Conservation (phyloP, 345 rosid species). For the Luvunga scandens region DNA sequence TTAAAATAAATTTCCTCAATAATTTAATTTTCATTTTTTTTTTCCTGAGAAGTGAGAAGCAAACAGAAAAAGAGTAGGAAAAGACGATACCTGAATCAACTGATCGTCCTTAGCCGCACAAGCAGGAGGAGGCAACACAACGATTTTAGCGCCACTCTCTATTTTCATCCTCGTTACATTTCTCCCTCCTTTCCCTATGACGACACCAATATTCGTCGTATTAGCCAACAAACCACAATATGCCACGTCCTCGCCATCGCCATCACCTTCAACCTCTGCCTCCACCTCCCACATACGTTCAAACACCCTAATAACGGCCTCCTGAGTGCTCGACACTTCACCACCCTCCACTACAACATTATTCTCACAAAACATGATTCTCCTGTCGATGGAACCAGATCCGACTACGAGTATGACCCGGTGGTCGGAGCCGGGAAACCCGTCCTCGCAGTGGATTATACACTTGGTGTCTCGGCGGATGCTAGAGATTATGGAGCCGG, state of each 20-base stretch:
- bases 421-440: conserved; percentile 35
- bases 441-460: conserved; percentile 38
- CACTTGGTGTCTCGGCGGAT: conserved; percentile 36
- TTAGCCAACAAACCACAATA: conserved; percentile 60
- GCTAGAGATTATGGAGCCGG: conserved; percentile 28
- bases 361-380: conserved; percentile 20
- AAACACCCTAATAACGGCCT: conserved; percentile 59
- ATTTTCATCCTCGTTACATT: conserved; percentile 44
- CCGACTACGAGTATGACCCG: conserved; percentile 42
- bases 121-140: conserved; percentile 52
- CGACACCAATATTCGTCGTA: conserved; percentile 46
- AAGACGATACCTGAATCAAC: conserved; percentile 51
- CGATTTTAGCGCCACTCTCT: conserved; percentile 50
- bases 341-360: conserved; percentile 26
- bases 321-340: conserved; percentile 50
- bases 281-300: conserved; percentile 58
- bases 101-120: conserved; percentile 45
- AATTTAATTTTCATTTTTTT: background rate
- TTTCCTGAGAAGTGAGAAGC: conserved; percentile 9
- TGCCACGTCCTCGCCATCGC: conserved; percentile 30
- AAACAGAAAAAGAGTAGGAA: background rate
- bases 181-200: conserved; percentile 49
- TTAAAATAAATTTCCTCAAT: background rate
- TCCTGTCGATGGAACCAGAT: conserved; percentile 28
- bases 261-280: conserved; percentile 25